Base-by-base conservation (phyloP, 2,329 filamentous ascomycete species). In the Cladosporium sp. region DNA sequence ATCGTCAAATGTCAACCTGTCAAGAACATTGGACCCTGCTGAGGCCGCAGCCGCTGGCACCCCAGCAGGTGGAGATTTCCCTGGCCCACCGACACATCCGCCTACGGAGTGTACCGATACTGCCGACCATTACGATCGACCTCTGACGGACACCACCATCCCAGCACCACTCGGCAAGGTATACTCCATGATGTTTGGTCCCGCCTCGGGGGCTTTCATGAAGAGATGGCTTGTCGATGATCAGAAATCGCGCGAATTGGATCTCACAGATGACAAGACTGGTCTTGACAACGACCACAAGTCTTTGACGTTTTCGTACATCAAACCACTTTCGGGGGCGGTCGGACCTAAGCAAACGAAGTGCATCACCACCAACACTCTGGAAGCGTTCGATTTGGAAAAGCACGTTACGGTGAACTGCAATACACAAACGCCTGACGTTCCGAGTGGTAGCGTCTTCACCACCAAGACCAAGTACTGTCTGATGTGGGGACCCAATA, bases 311-410 rank as follows among this genome's bases (percentile, higher is more conserved):
- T 96, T 86, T 66, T 85, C 84, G 1, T 99, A 96, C 67, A 95
- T 95, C 71, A 97, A 96, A 67, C 93, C 93, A 1, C 74, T 99
- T 2, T 80, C 84, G 60, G 88, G 78, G 2, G 78, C 88, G 1
- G 92, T 99, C 57, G 93, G 93, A 0, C 93, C 93, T 1, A 93
- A 81, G 66, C 89, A 96, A 72, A 99, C 93, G 11, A 96, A 95
- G 65, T 99, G 93, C 68, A 86, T 95, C 52, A 90, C 89, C 43
- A 86, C 83, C 1, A 90, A 96, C 69, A 86, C 79, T 4, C 65
- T 99, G n/a, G 91, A 97, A 54, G 77, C 80, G 40, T 76, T 95
- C 24, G 92, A 99, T 65, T 76, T 95, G 13, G 92, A 97, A 50
- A 95, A 91, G 66, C 82, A 88, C 2, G 82, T 96, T 51, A 88